These are phyloP conservation scores for Polyporus arcularius DNA, from an alignment of 768 basidiomycete genomes.

Conservation along the genomic window DNA sequence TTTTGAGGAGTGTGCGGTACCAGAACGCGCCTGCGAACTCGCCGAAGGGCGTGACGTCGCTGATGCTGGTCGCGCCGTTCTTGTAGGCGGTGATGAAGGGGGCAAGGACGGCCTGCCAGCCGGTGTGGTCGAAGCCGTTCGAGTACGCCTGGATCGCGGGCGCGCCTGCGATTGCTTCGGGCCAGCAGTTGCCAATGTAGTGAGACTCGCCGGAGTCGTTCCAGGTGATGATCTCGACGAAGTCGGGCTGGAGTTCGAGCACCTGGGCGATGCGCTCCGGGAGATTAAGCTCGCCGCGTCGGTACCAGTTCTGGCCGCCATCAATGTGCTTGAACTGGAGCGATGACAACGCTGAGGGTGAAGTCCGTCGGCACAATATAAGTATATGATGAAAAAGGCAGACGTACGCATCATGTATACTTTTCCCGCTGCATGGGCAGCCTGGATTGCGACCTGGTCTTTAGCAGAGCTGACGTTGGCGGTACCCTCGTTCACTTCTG, in stretches of 20 bases:
- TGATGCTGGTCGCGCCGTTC: conserved; percentile 23
- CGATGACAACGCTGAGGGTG: not conserved
- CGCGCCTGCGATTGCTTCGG: conserved; percentile 51
- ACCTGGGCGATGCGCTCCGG: conserved; percentile 54
- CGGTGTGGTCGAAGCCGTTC: conserved; percentile 37
- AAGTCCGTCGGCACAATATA: not conserved
- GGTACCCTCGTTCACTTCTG: conserved; percentile 47
- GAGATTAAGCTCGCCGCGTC: conserved; percentile 18
- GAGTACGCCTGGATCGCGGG: conserved; percentile 41
- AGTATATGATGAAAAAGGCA: not conserved
- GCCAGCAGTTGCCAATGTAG: conserved; percentile 54
- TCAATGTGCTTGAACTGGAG: conserved; percentile 15
- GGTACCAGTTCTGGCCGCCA: conserved; percentile 11
- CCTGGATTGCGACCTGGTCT: conserved; percentile 1
- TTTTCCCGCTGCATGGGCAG: conserved; percentile 1
- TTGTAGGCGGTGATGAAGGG: conserved; percentile 27
- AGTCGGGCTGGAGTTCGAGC: conserved; percentile 52
- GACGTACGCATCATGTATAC: conserved; percentile 13
- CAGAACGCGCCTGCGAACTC: conserved; percentile 34
- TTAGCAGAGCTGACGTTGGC: conserved; percentile 43
- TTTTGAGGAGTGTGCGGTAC: conserved; percentile 33
- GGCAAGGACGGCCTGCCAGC: conserved; percentile 31
- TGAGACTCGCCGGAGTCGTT: conserved; percentile 78
- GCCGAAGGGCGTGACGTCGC: conserved; percentile 6
- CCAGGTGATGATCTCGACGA: conserved; percentile 70